Base-by-base conservation (phyloP, 495 filamentous ascomycete species). In the Penicillium lividum region DNA sequence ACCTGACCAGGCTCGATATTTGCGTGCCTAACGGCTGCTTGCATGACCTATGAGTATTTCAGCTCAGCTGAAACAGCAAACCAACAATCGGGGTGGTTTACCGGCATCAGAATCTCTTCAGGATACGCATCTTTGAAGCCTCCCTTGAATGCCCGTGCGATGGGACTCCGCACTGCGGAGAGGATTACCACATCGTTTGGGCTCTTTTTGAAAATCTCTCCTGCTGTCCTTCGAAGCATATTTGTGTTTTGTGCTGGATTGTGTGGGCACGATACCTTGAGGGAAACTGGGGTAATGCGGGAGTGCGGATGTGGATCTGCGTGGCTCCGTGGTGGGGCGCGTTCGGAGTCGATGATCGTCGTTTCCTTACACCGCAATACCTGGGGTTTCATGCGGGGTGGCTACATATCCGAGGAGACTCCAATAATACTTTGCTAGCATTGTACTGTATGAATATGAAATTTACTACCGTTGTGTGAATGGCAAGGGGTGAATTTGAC, bases 151-250 rank as follows among this genome's bases (percentile, higher is more conserved):
- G 89, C 88, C 56, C 91, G 89, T 50, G 86, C 87, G 61, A 96
- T 84, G 42, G 92, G 88, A n/a, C 92, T 97, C 40, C 92, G 91
- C 54, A 96, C 82, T 9, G 91, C 86, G 33, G 92, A 93, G 58
- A 95, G 86, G 68, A 97, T 89, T 68, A 97, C 90, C 43, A 92
- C 83, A 71, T 97, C 92, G 27, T 84, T 82, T n/a, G 91, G 89
- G 4, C 85, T 78, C 69, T 92, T 96, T 67, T 86, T 76, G 38
- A 97, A 85, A 64, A 97, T 86, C 65, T 90, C 38, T 40, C 38
- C 38, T 13, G 38, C 38, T 40, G 38, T 40, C 38, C 13, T 40
- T 40, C 38, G 38, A 40, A 40, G 38, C 38, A 40, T 40, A 40
- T 16, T 40, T n/a, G 13, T 5, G 13, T 11, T 40, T 16, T 16